phyloP scores from a whole-genome alignment of 2,329 filamentous ascomycete species.

The Monilinia polystroma region DNA sequence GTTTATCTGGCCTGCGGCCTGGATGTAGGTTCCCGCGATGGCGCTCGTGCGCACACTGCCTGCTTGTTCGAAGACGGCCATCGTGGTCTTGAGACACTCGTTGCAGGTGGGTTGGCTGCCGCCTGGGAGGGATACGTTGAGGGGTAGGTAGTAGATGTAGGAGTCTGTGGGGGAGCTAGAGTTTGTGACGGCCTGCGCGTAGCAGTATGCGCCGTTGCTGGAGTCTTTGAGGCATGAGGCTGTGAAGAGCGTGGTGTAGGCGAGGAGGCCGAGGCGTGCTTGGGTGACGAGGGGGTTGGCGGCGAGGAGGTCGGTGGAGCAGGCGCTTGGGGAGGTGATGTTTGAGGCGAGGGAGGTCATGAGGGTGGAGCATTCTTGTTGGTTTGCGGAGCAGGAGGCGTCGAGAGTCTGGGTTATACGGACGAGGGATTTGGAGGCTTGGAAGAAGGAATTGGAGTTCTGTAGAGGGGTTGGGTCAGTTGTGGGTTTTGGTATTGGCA shows the following conservation, averaged over 20 bases:
- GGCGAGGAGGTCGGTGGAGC: slow-evolving; percentile 66
- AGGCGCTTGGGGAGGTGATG: slow-evolving; percentile 62
- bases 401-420: slow-evolving; percentile 77
- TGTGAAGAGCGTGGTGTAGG: slow-evolving; percentile 76
- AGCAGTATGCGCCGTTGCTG: slow-evolving; percentile 68
- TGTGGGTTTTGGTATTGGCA: slow-evolving; percentile 51
- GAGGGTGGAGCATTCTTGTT: slow-evolving; percentile 62
- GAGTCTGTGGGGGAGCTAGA: slow-evolving; percentile 65
- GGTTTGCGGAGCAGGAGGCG: slow-evolving; percentile 68
- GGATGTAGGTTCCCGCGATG: slow-evolving; percentile 66
- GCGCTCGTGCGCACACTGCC: slow-evolving; percentile 64
- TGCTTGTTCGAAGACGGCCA: slow-evolving; percentile 74
- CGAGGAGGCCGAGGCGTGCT: slow-evolving; percentile 71
- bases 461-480: slow-evolving; percentile 41
- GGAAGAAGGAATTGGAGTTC: slow-evolving; percentile 83
- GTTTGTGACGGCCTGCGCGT: slow-evolving; percentile 82
- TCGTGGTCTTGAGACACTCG: slow-evolving; percentile 73
- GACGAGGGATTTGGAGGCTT: slow-evolving; percentile 68
- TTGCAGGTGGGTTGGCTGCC: slow-evolving; percentile 67
- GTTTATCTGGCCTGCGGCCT: slow-evolving; percentile 73
- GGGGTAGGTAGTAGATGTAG: slow-evolving; percentile 82
- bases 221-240: slow-evolving; percentile 76
- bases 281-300: slow-evolving; percentile 70
- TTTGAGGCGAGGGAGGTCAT: slow-evolving; percentile 65
- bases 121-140: slow-evolving; percentile 54